Percentiles rank a stretch among this genome's conserved stretches.
Evolutionary conservation across 768 basidiomycete species (phyloP).

Genomic region (Tricholoma saponaceum): DNA sequence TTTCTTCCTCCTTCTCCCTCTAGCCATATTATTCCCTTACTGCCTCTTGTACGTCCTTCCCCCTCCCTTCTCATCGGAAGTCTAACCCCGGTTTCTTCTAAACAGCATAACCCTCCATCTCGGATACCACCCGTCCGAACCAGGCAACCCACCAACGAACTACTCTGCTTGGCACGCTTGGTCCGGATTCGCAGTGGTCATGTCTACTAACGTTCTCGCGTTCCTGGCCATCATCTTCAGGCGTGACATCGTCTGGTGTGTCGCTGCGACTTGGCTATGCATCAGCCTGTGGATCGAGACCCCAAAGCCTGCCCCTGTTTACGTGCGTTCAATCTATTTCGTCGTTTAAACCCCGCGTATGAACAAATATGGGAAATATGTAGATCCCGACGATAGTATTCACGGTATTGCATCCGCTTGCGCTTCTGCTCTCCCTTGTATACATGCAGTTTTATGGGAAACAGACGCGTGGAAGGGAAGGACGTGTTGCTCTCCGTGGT

Average conservation of each 20-base stretch:
- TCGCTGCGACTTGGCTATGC: constrained; percentile 72
- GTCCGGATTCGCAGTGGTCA: constrained; percentile 68
- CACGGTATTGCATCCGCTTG: constrained; percentile 64
- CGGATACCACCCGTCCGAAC: constrained; percentile 41
- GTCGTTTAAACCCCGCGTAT: not conserved
- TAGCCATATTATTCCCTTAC: constrained; percentile 54
- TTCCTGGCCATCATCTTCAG: constrained; percentile 51
- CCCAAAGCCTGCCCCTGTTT: constrained; percentile 63
- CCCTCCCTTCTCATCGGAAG: not conserved
- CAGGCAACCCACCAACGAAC: constrained; percentile 44
- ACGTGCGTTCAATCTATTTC: constrained; percentile 38
- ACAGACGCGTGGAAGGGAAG: not conserved
- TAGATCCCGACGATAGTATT: constrained; percentile 62
- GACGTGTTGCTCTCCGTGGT: constrained; percentile 18
- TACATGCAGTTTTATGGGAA: constrained; percentile 29
- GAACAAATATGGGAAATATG: not conserved
- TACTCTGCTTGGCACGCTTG: constrained; percentile 61
- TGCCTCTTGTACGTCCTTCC: constrained; percentile 49
- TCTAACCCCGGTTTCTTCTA: not conserved
- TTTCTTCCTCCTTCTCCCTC: constrained; percentile 56
- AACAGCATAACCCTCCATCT: constrained; percentile 69
- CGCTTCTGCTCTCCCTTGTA: constrained; percentile 41
- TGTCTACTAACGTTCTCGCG: constrained; percentile 58
- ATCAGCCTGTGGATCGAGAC: constrained; percentile 56
- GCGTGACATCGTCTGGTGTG: constrained; percentile 71